Evolutionary conservation across 2,329 filamentous ascomycete species (phyloP), one percentile per base, ranked within the genome.

Genomic region (Aspergillus sp.): DNA sequence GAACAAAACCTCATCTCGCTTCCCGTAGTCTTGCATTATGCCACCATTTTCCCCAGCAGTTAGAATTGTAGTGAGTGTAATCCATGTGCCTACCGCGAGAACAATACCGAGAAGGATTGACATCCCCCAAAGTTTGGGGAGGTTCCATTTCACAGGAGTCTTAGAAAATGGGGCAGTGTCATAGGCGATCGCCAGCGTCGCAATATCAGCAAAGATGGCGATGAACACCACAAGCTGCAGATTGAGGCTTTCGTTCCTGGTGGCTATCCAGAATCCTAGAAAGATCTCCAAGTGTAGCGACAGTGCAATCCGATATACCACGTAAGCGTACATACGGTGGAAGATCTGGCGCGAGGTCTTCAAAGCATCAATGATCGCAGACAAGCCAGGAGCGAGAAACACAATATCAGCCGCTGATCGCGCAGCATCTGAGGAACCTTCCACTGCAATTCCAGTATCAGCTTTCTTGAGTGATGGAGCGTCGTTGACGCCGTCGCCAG

Each of bases 281-380:
- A 92, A 96, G 75, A 96, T 90, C 81, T 95, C 91, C 73, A 96
- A 84, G 77, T 96, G 92, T 66, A 96, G 87, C 15, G 92, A 96
- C 72, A 96, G 82, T 52, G 92, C 92, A 73, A 96, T 96, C 85
- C 92, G 91, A 83, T 96, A 96, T 72, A 96, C 90, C 67, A 96
- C 91, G 82, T 96, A 96, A 62, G 92, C 90, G 81, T 96, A 95
- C 92, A 96, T 96, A 72, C 92, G 91, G 82, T 96, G 92, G 84
- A 96, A 96, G 77, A 96, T 96, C 78, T 96, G 92, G 72, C 92
- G 90, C 32, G 91, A 94, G 67, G 90, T 96, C 83, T 96, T 96
- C 69, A 96, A 85, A 62, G 92, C 91, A 76, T 96, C 91, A 71
- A 96, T 96, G 77, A 96, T 96, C 64, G 92, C 90, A 78, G 91